These are phyloP conservation scores for Aspergillus tamarii DNA, from an alignment of 2,329 filamentous ascomycete species.

Conservation along the genomic window DNA sequence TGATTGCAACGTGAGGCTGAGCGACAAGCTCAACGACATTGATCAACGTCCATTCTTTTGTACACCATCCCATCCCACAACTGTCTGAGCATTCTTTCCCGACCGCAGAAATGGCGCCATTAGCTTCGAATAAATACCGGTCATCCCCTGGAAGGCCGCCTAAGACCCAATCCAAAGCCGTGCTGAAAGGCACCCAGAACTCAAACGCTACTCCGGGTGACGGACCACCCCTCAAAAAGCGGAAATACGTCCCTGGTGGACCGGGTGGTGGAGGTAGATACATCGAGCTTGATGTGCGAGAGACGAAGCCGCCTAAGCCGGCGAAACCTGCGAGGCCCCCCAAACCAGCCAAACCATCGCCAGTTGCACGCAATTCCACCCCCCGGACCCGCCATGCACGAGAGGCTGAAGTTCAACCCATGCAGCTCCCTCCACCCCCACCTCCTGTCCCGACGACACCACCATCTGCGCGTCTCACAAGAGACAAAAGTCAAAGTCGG, in stretches of 20 bases:
- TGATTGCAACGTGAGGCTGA: slow-evolving; percentile 21
- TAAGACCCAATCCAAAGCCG: slow-evolving; percentile 35
- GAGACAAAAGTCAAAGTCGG: slow-evolving; percentile 49
- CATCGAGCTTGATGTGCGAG: slow-evolving; percentile 70
- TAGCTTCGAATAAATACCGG: slow-evolving; percentile 31
- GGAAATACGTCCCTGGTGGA: slow-evolving; percentile 82
- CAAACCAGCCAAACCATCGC: slow-evolving; percentile 46
- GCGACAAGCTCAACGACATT: slow-evolving; percentile 14
- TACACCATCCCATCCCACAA: background rate
- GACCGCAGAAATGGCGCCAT: slow-evolving; percentile 33
- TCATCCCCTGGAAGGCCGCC: slow-evolving; percentile 31
- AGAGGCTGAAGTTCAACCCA: slow-evolving; percentile 19
- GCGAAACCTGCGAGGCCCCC: background rate
- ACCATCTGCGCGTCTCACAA: slow-evolving; percentile 42
- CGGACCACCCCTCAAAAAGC: slow-evolving; percentile 70
- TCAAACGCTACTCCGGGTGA: slow-evolving; percentile 35
- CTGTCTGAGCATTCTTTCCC: background rate
- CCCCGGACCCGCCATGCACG: slow-evolving; percentile 57
- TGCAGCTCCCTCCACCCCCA: slow-evolving; percentile 32
- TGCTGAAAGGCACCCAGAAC: slow-evolving; percentile 34
- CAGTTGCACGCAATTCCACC: slow-evolving; percentile 49
- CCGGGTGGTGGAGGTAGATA: slow-evolving; percentile 85
- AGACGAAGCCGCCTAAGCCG: slow-evolving; percentile 48
- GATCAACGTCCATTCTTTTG: slow-evolving; percentile 5
- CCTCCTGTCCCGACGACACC: slow-evolving; percentile 40